Evolutionary conservation across 306 rosid species (phyloP).

Genomic region (Ziziphus jujuba): DNA sequence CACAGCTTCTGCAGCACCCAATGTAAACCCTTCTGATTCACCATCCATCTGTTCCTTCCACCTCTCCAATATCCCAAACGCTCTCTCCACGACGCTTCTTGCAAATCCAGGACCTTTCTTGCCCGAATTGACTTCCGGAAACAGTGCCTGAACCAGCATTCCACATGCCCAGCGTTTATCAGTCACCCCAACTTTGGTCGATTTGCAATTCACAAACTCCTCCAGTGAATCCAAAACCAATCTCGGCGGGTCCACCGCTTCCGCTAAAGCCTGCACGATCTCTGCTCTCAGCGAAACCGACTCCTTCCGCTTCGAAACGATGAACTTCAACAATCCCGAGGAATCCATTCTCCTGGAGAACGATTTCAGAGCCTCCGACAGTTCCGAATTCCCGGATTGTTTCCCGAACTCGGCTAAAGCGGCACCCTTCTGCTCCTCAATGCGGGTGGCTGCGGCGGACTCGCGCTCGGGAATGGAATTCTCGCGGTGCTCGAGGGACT

Average conservation of each 20-base stretch:
- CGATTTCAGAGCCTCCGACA: slow-evolving; percentile 49
- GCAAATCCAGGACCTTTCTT: slow-evolving; percentile 35
- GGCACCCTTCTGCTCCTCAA: slow-evolving; percentile 48
- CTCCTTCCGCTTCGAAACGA: slow-evolving; percentile 69
- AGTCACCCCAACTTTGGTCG: slow-evolving; percentile 56
- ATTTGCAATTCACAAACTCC: slow-evolving; percentile 51
- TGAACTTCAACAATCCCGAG: slow-evolving; percentile 44
- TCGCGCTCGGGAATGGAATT: slow-evolving; percentile 57
- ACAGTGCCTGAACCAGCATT: slow-evolving; percentile 63
- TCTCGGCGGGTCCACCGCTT: slow-evolving; percentile 72
- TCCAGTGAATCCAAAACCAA: slow-evolving; percentile 62
- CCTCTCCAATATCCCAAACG: slow-evolving; percentile 40
- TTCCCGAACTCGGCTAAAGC: slow-evolving; percentile 50
- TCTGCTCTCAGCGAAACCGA: slow-evolving; percentile 61
- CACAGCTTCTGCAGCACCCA: slow-evolving; percentile 74
- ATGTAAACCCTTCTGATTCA: slow-evolving; percentile 24
- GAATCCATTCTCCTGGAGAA: slow-evolving; percentile 68
- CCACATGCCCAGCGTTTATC: slow-evolving; percentile 90
- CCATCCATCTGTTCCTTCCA: slow-evolving; percentile 65
- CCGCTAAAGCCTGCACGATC: slow-evolving; percentile 48
- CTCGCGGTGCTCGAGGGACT: slow-evolving; percentile 50
- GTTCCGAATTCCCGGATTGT: slow-evolving; percentile 22
- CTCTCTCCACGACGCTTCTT: slow-evolving; percentile 49
- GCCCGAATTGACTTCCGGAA: slow-evolving; percentile 28
- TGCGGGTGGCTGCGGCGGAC: slow-evolving; percentile 49